Evolutionary conservation across 75 land plant species (phyloP).

Genomic region (Sequoiadendron giganteum): DNA sequence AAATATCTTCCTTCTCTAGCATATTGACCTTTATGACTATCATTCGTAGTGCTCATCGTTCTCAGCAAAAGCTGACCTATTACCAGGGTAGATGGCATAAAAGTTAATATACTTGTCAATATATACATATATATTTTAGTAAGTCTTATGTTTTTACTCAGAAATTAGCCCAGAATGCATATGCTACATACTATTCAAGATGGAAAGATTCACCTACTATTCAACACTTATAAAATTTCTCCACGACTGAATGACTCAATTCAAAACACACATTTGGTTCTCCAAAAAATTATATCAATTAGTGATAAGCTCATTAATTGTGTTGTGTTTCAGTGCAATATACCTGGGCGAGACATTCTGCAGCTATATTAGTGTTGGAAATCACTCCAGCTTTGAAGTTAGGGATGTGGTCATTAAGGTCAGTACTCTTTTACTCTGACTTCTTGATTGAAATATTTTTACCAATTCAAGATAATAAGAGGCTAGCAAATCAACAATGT

Average conservation of each 20-base stretch:
- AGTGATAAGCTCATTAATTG: neutral
- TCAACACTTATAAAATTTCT: too few species aligned
- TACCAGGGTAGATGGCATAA: neutral
- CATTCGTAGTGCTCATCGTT: too few species aligned
- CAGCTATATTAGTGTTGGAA: conserved; percentile 94
- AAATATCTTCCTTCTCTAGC: too few species aligned
- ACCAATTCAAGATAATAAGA: neutral
- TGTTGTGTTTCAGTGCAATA: conserved; percentile 57
- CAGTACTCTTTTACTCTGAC: neutral
- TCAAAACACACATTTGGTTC: neutral
- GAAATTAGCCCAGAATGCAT: neutral
- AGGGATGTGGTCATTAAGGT: conserved; percentile 94
- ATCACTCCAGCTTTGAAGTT: conserved; percentile 84
- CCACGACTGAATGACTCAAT: neutral
- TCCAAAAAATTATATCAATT: neutral
- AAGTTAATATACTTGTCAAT: neutral
- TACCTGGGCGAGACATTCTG: conserved; percentile 94
- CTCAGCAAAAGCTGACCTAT: neutral
- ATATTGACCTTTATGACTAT: too few species aligned
- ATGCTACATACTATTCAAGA: neutral
- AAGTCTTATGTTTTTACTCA: neutral
- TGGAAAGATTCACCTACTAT: neutral
- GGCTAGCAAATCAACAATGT: neutral
- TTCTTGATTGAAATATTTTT: neutral
- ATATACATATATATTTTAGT: neutral